Evolutionary conservation across 2,329 filamentous ascomycete genomes (phyloP).

Genomic region (Geosmithia morbida): DNA sequence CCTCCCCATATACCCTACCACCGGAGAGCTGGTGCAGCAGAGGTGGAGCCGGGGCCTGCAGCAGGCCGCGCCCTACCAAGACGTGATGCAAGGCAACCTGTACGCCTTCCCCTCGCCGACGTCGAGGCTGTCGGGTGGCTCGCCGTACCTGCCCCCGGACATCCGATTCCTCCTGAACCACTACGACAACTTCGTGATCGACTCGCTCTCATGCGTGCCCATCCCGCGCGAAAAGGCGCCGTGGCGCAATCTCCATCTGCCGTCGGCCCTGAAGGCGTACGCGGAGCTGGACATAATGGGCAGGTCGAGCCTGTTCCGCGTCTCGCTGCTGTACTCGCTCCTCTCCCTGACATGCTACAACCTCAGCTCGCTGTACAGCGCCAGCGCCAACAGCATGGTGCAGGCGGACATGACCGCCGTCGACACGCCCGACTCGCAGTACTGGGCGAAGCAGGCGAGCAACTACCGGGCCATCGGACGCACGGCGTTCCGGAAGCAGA

Average conservation of each 20-base stretch:
- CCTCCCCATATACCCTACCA: background rate
- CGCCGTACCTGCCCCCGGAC: background rate
- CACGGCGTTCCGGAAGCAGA: background rate
- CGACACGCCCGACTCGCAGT: background rate
- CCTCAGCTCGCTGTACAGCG: background rate
- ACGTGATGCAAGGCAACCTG: background rate
- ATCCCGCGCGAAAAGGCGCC: background rate
- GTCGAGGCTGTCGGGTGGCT: background rate
- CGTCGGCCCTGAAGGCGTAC: background rate
- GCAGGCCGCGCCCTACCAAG: background rate
- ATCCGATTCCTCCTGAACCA: background rate
- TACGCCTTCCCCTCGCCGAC: background rate
- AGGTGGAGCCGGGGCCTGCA: background rate
- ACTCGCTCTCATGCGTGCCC: background rate
- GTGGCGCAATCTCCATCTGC: background rate
- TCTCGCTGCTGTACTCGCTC: background rate
- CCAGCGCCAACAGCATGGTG: background rate
- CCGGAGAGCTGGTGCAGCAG: background rate
- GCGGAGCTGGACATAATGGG: background rate
- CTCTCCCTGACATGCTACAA: background rate
- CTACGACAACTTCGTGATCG: background rate
- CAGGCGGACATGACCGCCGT: background rate
- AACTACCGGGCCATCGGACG: background rate
- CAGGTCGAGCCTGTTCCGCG: background rate
- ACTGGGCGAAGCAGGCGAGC: background rate